Conservation (phyloP, 116 monocot genomes). For the Posidonia oceanica region DNA sequence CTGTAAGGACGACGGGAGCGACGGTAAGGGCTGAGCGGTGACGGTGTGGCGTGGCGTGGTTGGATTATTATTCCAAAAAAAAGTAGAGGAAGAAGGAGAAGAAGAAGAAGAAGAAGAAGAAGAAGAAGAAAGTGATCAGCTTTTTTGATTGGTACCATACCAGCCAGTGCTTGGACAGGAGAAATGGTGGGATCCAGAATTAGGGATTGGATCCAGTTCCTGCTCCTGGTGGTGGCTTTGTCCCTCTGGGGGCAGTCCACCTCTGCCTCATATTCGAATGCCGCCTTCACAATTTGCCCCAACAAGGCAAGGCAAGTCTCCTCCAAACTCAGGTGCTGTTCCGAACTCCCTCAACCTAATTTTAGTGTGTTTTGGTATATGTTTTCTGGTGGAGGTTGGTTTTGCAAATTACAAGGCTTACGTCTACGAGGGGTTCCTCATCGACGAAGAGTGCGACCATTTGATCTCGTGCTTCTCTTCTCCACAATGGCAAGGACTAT, state of each 20-base stretch:
- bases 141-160: no score
- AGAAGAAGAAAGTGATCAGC: no score
- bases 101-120: no score
- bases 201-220: background rate
- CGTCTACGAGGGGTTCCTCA: constrained; percentile 87
- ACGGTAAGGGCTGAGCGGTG: no score
- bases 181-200: constrained; percentile 7
- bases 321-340: constrained; percentile 58
- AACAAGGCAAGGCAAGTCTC: constrained; percentile 62
- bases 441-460: constrained; percentile 85
- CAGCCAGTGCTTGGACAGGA: background rate
- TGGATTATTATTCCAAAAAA: no score
- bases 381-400: background rate
- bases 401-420: constrained; percentile 42
- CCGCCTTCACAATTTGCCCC: constrained; percentile 20
- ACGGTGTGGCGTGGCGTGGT: no score
- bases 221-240: constrained; percentile 7
- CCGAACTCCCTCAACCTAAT: background rate
- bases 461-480: constrained; percentile 38
- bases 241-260: background rate
- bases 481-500: background rate
- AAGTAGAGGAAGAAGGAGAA: no score
- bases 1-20: no score
- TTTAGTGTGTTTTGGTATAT: background rate
- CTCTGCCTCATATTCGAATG: constrained; percentile 4